phyloP scores from a whole-genome alignment of 1,284 basidiomycete species.

The Rhodotorula mucilaginosa region DNA sequence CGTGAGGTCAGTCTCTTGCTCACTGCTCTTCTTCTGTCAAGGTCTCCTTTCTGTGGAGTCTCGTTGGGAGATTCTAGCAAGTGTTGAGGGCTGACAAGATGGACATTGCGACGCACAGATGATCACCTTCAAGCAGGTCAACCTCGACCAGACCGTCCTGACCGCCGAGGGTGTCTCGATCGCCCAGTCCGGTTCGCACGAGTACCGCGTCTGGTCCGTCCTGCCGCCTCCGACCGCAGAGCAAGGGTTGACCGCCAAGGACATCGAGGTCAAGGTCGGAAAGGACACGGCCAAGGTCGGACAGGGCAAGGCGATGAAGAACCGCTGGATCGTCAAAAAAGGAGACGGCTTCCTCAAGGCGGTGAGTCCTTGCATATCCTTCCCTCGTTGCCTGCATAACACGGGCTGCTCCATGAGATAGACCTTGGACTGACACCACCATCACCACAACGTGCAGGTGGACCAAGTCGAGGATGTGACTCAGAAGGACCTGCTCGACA shows the following conservation, averaged over 20 bases:
- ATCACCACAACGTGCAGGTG: constrained; percentile 51
- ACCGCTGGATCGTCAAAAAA: constrained; percentile 93
- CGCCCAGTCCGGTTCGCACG: constrained; percentile 79
- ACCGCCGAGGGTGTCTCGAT: constrained; percentile 80
- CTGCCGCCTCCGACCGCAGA: constrained; percentile 54
- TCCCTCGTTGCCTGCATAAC: not conserved
- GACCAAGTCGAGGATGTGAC: constrained; percentile 65
- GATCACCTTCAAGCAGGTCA: constrained; percentile 76
- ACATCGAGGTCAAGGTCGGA: constrained; percentile 61
- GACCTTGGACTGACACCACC: not conserved
- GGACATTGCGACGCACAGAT: constrained; percentile 59
- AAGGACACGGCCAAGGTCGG: constrained; percentile 82
- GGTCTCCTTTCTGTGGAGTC: not conserved
- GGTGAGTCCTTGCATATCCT: constrained; percentile 56
- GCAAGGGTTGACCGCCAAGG: constrained; percentile 30
- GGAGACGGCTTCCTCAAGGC: constrained; percentile 80
- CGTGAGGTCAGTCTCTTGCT: constrained; percentile 62
- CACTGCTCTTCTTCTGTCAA: not conserved
- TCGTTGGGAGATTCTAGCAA: too few relatives aligned
- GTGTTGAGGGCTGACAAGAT: not conserved
- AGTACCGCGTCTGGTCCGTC: constrained; percentile 86
- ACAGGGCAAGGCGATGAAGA: constrained; percentile 94
- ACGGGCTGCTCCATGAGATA: not conserved
- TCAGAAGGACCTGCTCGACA: constrained; percentile 69
- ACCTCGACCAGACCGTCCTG: constrained; percentile 67